Conservation (phyloP, 139 green algal genomes). For the Edaphochlamys debaryana region DNA sequence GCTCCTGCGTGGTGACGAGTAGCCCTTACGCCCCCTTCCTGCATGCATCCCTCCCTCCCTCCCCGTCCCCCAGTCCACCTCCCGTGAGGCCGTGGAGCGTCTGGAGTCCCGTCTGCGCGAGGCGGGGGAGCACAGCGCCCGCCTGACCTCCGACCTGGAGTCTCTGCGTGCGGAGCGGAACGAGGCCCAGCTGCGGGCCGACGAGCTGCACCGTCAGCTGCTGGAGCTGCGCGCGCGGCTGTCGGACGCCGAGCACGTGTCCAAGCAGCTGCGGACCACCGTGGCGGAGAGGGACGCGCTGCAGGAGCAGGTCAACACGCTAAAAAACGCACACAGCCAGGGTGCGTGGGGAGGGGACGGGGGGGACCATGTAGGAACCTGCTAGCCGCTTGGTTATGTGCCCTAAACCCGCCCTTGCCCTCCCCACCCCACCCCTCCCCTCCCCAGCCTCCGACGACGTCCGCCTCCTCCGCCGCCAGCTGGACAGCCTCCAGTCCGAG, state of each 20-base stretch:
- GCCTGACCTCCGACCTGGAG: slow-evolving; percentile 29
- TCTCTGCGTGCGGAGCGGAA: slow-evolving; percentile 14
- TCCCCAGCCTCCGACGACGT: slow-evolving; percentile 8
- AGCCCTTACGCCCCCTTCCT: too few relatives aligned
- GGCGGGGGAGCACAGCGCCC: not conserved
- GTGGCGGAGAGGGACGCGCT: slow-evolving; percentile 34
- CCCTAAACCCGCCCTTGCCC: too few relatives aligned
- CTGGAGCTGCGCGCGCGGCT: slow-evolving; percentile 24
- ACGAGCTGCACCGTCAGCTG: slow-evolving; percentile 32
- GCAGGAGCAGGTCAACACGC: slow-evolving; percentile 27
- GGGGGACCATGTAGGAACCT: not conserved
- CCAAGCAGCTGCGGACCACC: slow-evolving; percentile 34
- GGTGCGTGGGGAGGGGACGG: not conserved
- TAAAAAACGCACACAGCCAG: slow-evolving; percentile 21
- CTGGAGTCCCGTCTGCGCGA: slow-evolving; percentile 33
- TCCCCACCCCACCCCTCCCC: not conserved
- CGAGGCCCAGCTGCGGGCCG: slow-evolving; percentile 32
- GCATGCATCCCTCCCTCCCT: not conserved
- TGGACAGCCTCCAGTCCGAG: slow-evolving; percentile 22
- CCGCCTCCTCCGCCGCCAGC: not conserved
- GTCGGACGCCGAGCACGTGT: slow-evolving; percentile 8
- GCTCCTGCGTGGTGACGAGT: too few relatives aligned
- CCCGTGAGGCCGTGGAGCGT: slow-evolving; percentile 29
- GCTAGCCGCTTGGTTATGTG: too few relatives aligned
- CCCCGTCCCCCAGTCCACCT: not conserved